Conservation (phyloP, 2,329 filamentous ascomycete genomes). For the Pezicula neosporulosa region DNA sequence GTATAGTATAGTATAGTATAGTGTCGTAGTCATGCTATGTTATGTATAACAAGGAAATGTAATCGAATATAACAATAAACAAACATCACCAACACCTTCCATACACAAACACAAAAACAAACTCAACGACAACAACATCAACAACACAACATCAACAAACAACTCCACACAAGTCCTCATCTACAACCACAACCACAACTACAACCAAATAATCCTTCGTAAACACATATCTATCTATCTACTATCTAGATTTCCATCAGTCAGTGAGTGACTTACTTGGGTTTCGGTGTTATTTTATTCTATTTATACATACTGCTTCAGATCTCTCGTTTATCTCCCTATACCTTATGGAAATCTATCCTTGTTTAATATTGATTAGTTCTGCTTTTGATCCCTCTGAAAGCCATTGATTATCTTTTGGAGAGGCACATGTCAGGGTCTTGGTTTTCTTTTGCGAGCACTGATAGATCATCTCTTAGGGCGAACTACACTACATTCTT, state of each 20-base stretch:
- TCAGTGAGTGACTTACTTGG: slow-evolving; percentile 29
- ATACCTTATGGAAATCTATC: slow-evolving; percentile 45
- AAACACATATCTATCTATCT: slow-evolving; percentile 40
- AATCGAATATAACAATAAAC: too few species aligned
- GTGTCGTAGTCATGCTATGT: too few species aligned
- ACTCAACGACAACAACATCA: too few species aligned
- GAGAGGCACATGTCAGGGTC: slow-evolving; percentile 36
- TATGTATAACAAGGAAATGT: too few species aligned
- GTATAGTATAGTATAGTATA: too few species aligned
- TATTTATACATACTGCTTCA: too few species aligned
- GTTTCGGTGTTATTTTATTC: slow-evolving; percentile 41
- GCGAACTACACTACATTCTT: background rate
- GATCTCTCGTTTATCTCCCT: slow-evolving; percentile 51
- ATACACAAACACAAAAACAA: too few species aligned
- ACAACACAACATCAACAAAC: too few species aligned
- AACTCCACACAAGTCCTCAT: slow-evolving; percentile 34
- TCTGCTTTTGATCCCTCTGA: slow-evolving; percentile 33
- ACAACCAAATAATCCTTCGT: slow-evolving; percentile 55
- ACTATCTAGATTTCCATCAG: too few species aligned
- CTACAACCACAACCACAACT: slow-evolving; percentile 49
- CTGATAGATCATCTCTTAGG: slow-evolving; percentile 28
- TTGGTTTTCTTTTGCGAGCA: slow-evolving; percentile 43
- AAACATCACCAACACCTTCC: too few species aligned
- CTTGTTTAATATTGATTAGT: slow-evolving; percentile 35
- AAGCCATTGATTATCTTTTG: slow-evolving; percentile 39